Conservation (phyloP, 2,329 filamentous ascomycete genomes). For the Fusarium lyarnte region DNA sequence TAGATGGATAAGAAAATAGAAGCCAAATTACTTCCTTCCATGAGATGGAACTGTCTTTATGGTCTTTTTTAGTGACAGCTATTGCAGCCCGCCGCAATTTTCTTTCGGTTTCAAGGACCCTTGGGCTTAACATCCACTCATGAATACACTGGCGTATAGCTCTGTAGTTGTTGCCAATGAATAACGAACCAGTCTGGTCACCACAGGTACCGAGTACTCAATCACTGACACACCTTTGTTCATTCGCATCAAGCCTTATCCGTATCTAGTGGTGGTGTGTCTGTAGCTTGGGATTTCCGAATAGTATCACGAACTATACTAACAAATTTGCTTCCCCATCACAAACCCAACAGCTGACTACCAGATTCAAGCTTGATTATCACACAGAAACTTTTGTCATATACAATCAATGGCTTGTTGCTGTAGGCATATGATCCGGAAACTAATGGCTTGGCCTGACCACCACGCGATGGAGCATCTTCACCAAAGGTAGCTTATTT, state of each 20-base stretch:
- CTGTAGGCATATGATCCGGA: background rate
- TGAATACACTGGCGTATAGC: background rate
- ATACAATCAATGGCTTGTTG: background rate
- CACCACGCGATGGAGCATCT: slow-evolving; percentile 4
- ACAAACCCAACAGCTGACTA: background rate
- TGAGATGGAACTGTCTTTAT: background rate
- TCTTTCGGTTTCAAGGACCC: background rate
- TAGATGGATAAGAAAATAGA: background rate
- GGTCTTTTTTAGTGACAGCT: background rate
- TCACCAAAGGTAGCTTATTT: background rate
- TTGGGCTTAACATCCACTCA: background rate
- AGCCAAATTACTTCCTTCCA: background rate
- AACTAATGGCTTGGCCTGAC: background rate
- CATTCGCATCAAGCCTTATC: background rate
- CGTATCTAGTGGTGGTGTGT: background rate
- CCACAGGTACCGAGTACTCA: background rate
- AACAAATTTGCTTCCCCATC: background rate
- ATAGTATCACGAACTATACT: slow-evolving; percentile 6
- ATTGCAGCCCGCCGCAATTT: background rate
- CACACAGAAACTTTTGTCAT: background rate
- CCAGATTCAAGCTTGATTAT: background rate
- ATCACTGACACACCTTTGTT: too few relatives aligned
- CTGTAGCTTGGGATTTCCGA: background rate
- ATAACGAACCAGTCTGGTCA: background rate
- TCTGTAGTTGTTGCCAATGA: background rate